Conservation (phyloP, 257 asterid species). For the Thymus mandschuricus region DNA sequence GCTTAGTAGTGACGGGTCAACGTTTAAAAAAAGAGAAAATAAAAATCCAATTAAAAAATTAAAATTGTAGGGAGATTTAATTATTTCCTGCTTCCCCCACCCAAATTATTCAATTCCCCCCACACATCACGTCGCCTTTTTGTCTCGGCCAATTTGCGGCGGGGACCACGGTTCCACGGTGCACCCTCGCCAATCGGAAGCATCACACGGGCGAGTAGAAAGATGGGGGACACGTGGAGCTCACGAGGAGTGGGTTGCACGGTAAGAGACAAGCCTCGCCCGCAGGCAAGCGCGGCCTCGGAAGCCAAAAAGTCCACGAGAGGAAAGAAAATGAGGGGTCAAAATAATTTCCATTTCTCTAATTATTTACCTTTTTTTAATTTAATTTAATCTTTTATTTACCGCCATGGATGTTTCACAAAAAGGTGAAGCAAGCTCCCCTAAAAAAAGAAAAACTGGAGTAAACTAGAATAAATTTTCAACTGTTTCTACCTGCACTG, state of each 20-base stretch:
- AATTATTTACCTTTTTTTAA: neutral
- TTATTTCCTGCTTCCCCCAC: conserved; percentile 7
- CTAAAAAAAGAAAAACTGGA: neutral
- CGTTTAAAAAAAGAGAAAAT: neutral
- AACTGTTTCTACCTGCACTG: conserved; percentile 43
- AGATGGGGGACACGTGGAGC: conserved; percentile 18
- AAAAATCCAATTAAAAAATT: neutral
- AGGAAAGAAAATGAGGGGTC: conserved; percentile 10
- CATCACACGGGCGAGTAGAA: neutral
- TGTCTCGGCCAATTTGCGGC: neutral
- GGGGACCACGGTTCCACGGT: neutral
- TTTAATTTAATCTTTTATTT: neutral
- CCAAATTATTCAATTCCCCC: neutral
- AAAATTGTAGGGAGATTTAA: neutral
- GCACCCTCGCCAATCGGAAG: neutral
- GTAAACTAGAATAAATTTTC: conserved; percentile 23
- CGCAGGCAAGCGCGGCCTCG: conserved; percentile 19
- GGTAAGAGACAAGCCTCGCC: conserved; percentile 9
- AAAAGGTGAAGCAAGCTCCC: neutral
- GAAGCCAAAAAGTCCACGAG: neutral
- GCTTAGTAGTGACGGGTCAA: conserved; percentile 30
- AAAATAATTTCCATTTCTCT: neutral
- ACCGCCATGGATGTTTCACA: neutral
- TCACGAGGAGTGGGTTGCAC: conserved; percentile 18
- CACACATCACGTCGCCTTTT: conserved; percentile 16